Evolutionary conservation across 768 basidiomycete genomes (phyloP).

Genomic region (Amanita exitialis): DNA sequence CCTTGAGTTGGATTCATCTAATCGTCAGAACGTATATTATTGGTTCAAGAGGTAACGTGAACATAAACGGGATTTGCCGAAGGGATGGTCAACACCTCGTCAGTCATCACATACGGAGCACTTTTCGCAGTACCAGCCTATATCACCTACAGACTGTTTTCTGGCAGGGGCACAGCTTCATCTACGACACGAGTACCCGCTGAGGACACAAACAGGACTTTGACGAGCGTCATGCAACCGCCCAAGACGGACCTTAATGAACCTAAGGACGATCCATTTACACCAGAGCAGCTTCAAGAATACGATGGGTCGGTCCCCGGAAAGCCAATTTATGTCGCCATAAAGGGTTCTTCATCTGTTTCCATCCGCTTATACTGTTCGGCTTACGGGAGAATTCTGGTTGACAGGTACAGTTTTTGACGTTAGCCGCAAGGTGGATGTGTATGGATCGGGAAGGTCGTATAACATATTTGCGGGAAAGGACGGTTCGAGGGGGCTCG

Average conservation of each 20-base stretch:
- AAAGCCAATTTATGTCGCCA: conserved; percentile 82
- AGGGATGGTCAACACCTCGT: conserved; percentile 8
- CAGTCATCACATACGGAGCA: conserved; percentile 17
- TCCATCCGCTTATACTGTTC: background rate
- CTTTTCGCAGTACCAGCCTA: conserved; percentile 18
- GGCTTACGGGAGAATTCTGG: too few relatives aligned
- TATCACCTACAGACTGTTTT: conserved; percentile 14
- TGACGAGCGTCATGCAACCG: conserved; percentile 66
- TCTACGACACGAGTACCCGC: conserved; percentile 12
- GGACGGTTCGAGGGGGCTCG: conserved; percentile 84
- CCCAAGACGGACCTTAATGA: conserved; percentile 48
- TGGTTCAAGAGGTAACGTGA: too few relatives aligned
- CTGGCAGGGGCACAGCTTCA: background rate
- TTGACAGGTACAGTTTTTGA: conserved; percentile 77
- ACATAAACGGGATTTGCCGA: conserved; percentile 6
- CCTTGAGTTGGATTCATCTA: too few relatives aligned
- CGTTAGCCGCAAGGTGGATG: conserved; percentile 74
- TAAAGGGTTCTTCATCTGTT: conserved; percentile 55
- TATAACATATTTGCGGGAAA: conserved; percentile 90
- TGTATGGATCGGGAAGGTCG: conserved; percentile 76
- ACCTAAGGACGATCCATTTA: conserved; percentile 74
- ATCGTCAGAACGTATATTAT: too few relatives aligned
- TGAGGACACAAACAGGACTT: conserved; percentile 18
- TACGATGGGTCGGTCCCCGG: conserved; percentile 59
- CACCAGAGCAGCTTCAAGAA: conserved; percentile 51